Conservation (phyloP, 139 green algal genomes). For the Protoeuglena noctilucae region DNA sequence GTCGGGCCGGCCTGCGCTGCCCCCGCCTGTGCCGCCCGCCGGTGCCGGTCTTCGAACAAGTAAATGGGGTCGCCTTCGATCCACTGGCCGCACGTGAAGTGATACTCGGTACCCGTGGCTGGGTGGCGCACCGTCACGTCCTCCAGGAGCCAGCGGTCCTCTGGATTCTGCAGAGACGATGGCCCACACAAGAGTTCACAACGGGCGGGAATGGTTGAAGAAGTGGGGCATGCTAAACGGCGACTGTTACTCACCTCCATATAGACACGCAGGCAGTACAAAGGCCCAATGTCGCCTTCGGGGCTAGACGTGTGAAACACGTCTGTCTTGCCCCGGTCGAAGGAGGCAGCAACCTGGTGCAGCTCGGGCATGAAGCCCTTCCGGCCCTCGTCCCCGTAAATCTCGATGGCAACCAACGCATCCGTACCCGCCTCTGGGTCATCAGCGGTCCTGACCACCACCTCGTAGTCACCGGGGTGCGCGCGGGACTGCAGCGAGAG, state of each 20-base stretch:
- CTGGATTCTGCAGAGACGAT: not conserved
- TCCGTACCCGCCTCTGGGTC: not conserved
- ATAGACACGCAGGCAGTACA: too few relatives aligned
- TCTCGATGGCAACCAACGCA: not conserved
- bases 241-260: too few relatives aligned
- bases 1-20: too few relatives aligned
- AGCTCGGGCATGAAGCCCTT: not conserved
- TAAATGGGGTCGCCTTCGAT: not conserved
- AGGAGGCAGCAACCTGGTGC: not conserved
- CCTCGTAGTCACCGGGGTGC: not conserved
- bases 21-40: too few relatives aligned
- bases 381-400: not conserved
- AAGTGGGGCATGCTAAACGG: too few relatives aligned
- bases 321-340: not conserved
- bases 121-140: not conserved
- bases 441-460: not conserved
- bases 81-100: not conserved
- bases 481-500: not conserved
- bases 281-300: too few relatives aligned
- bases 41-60: too few relatives aligned
- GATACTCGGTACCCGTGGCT: not conserved
- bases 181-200: not conserved
- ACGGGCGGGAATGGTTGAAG: not conserved
- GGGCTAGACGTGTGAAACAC: too few relatives aligned
- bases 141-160: not conserved